A percentile compares a stretch with the other conserved stretches of the same genome.
Evolutionary conservation across 2,329 filamentous ascomycete genomes (phyloP).

Genomic region (Clathrospora elynae): DNA sequence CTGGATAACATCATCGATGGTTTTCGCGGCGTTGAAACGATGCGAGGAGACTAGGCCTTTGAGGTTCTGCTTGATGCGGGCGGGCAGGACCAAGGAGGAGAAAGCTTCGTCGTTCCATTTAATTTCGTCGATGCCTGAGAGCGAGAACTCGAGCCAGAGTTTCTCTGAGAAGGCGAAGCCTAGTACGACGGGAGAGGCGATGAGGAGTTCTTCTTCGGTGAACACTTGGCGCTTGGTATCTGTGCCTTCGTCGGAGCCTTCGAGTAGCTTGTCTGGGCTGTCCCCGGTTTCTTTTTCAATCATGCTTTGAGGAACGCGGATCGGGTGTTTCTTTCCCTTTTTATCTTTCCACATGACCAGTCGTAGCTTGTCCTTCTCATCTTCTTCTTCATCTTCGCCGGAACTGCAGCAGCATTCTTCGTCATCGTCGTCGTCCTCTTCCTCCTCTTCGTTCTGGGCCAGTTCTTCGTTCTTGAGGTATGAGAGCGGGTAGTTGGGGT

Average conservation of each 20-base stretch:
- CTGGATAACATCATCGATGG: slow-evolving; percentile 72
- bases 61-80: slow-evolving; percentile 67
- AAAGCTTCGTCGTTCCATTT: slow-evolving; percentile 85
- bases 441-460: slow-evolving; percentile 60
- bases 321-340: slow-evolving; percentile 55
- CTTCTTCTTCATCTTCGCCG: slow-evolving; percentile 26
- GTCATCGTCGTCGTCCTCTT: slow-evolving; percentile 54
- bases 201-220: slow-evolving; percentile 80
- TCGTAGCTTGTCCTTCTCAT: slow-evolving; percentile 46
- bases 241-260: slow-evolving; percentile 51
- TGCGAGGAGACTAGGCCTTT: slow-evolving; percentile 83
- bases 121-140: slow-evolving; percentile 79
- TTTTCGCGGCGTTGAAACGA: slow-evolving; percentile 79
- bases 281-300: slow-evolving; percentile 54
- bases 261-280: slow-evolving; percentile 48
- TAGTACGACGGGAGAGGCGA: slow-evolving; percentile 81
- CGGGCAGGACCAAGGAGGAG: slow-evolving; percentile 74
- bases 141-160: slow-evolving; percentile 84
- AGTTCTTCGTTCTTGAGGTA: slow-evolving; percentile 74
- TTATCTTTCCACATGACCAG: slow-evolving; percentile 55
- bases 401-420: slow-evolving; percentile 46
- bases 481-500: slow-evolving; percentile 82
- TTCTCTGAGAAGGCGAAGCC: slow-evolving; percentile 90
- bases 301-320: slow-evolving; percentile 55
- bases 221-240: slow-evolving; percentile 59